Base-by-base conservation (phyloP, 495 filamentous ascomycete genomes). In the Apodospora peruviana region DNA sequence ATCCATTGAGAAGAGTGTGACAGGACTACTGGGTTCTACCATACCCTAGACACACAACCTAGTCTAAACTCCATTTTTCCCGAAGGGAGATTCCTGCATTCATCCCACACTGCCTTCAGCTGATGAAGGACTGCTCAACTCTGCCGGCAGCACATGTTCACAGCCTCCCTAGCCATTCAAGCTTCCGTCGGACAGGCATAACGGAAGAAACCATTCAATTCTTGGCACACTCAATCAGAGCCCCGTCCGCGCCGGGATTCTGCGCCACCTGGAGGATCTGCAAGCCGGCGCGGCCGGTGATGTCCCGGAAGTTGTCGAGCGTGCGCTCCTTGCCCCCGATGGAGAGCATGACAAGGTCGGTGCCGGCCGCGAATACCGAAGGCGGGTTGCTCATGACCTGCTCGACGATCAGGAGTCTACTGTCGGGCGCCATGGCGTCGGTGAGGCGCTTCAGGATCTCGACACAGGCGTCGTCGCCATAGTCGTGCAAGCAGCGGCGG, bases 401-500 rank as follows among this genome's bases (percentile, higher is more conserved):
- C 43, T 67, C 64, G 12, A 61, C 53, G 24, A 65, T 61, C 8
- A 64, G 43, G n/a, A 67, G 48, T 22, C 51, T 40, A 9, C 59
- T 61, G 46, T 63, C 57, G 3, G 48, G 44, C 20, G 51, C 55
- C 43, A 54, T 54, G 24, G 50, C 48, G 24, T 53, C 45, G 17
- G 56, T 45, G 29, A 58, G 19, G 16, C 51, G 49, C 36, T 45
- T 52, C 12, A 56, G 41, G 16, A 65, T 62, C 17, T 43, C 46
- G 32, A 67, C 56, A 16, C 56, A 60, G 4, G 61, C 63, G 27
- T 61, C 56, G 45, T 67, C 64, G 14, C 54, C 46, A 39, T 62
- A 67, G 46, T 67, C 53, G 40, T 67, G 62, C n/a, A 63, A 47
- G 38, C 56, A 57, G n/a, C 64, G 59, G n/a, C 61, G 50, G 40